phyloP scores from a whole-genome alignment of 2,329 filamentous ascomycete genomes.

The Pseudogymnoascus sp. region DNA sequence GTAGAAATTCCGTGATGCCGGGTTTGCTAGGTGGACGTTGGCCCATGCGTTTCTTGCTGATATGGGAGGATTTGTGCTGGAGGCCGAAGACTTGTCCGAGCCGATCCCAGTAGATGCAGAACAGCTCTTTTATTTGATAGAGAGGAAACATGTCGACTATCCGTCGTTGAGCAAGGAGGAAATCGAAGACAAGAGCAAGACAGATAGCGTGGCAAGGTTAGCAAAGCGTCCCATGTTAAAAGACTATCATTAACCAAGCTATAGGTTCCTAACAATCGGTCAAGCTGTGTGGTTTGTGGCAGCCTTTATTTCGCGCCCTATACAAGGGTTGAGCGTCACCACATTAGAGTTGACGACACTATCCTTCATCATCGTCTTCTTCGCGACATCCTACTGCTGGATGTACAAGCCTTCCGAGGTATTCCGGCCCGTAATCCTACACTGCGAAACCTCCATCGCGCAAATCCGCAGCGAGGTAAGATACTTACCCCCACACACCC shows the following conservation, averaged over 20 bases:
- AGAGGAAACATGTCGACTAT: conserved; percentile 26
- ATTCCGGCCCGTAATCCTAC: conserved; percentile 11
- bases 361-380: conserved; percentile 18
- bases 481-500: not conserved
- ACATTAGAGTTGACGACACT: conserved; percentile 20
- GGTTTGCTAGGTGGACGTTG: conserved; percentile 30
- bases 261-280: conserved; percentile 18
- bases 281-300: conserved; percentile 24
- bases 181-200: conserved; percentile 28
- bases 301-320: conserved; percentile 14
- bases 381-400: conserved; percentile 19
- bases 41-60: conserved; percentile 36
- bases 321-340: conserved; percentile 17
- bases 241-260: conserved; percentile 18
- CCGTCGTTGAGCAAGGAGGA: conserved; percentile 21
- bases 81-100: conserved; percentile 22
- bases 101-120: conserved; percentile 33
- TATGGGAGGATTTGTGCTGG: conserved; percentile 35
- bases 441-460: conserved; percentile 14
- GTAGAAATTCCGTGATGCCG: conserved; percentile 13
- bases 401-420: conserved; percentile 19
- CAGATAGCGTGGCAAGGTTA: conserved; percentile 25
- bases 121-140: conserved; percentile 28
- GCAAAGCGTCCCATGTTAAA: not conserved
- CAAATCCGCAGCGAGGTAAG: conserved; percentile 15